These are phyloP conservation scores for Solanum okadae DNA, from an alignment of 257 asterid species.

Conservation along the genomic window DNA sequence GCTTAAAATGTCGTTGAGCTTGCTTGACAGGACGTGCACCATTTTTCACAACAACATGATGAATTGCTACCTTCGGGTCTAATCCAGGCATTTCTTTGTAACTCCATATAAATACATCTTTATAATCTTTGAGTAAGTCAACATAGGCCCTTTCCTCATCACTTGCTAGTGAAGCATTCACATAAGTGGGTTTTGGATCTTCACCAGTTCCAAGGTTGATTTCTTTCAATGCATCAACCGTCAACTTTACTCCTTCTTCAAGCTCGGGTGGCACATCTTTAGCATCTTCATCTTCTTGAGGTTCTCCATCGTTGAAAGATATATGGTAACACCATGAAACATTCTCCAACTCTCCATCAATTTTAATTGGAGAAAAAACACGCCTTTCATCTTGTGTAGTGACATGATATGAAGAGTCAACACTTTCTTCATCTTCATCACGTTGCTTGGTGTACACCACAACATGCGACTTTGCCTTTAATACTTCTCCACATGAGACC, in stretches of 20 bases:
- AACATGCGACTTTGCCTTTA: background rate
- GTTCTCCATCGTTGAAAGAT: background rate
- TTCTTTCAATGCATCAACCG: background rate
- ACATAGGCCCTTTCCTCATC: background rate
- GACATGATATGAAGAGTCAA: background rate
- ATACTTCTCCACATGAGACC: background rate
- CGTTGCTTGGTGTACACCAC: background rate
- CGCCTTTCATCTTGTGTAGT: background rate
- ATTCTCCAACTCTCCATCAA: background rate
- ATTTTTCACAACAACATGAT: background rate
- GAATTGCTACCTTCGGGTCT: background rate
- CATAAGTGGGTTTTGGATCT: background rate
- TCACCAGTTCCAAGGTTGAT: background rate
- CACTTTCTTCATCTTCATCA: background rate
- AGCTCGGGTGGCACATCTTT: background rate
- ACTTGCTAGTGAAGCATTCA: background rate
- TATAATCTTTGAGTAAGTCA: background rate
- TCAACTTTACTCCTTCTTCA: background rate
- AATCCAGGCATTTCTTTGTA: background rate
- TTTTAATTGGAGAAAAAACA: background rate
- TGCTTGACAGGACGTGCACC: background rate
- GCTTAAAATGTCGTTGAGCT: background rate
- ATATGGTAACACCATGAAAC: background rate
- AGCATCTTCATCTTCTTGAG: no score
- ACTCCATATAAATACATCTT: background rate